Conservation (phyloP, 495 filamentous ascomycete genomes). For the Podospora sp. region DNA sequence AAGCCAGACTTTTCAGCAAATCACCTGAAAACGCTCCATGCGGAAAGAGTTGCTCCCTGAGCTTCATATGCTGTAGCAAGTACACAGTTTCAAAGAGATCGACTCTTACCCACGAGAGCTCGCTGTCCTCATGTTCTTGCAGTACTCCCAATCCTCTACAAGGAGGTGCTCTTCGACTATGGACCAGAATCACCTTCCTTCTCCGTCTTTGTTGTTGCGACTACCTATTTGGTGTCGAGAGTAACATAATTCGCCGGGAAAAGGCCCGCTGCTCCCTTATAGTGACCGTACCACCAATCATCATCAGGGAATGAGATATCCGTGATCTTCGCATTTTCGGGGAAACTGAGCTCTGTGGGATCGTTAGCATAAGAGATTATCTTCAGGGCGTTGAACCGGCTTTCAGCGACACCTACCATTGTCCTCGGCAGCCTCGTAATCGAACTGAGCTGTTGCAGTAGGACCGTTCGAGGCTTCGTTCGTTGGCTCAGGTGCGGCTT, state of each 20-base stretch:
- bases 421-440: constrained; percentile 96
- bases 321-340: constrained; percentile 79
- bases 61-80: too few species aligned
- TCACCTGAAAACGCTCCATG: too few species aligned
- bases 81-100: too few species aligned
- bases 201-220: not conserved
- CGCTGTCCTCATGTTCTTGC: too few species aligned
- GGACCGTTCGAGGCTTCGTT: constrained; percentile 39
- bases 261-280: constrained; percentile 75
- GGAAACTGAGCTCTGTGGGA: constrained; percentile 76
- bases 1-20: not conserved
- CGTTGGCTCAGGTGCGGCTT: constrained; percentile 33
- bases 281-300: constrained; percentile 96
- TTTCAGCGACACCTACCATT: constrained; percentile 60
- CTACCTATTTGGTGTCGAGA: constrained; percentile 57
- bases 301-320: constrained; percentile 89
- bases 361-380: constrained; percentile 26
- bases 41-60: too few species aligned
- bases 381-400: not conserved
- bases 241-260: constrained; percentile 89
- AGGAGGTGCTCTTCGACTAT: too few species aligned
- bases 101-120: too few species aligned
- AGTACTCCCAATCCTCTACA: too few species aligned
- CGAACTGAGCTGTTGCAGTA: constrained; percentile 85
- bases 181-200: too few species aligned